Base-by-base conservation (phyloP, 306 rosid species). In the Myrica gale region DNA sequence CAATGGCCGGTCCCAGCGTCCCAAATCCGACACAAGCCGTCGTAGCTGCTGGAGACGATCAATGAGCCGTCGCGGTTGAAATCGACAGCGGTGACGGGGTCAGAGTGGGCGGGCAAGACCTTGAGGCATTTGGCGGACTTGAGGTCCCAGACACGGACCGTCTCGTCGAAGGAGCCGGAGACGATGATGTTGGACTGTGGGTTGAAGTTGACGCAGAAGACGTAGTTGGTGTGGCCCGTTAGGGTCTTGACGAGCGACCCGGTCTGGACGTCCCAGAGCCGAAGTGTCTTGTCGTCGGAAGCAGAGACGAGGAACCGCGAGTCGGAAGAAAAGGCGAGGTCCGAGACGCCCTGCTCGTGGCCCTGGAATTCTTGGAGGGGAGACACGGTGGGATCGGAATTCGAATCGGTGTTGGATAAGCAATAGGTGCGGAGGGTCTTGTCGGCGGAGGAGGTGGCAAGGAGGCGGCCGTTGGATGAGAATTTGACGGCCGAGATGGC, bases 41-140 rank as follows among this genome's bases (percentile, higher is more conserved):
- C 98, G 56, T 95, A 90, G 83, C 98, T 95, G 43, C 98, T 95
- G 0, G 98, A 95, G n/a, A 95, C 97, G n/a, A 95, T 90, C 19
- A 90, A 84, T 0, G 97, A 83, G 0, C 98, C 98, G 6, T 90
- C 97, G 12, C 93, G 90, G 50, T 92, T 91, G 73, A 95, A 92
- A 83, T 95, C 97, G 0, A 95, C 98, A n/a, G 97, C 89, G 3
- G 97, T 90, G 26, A 95, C 98, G 1, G 97, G 97, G 62, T 95
- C 98, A 6, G 96, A 95, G 74, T 95, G 98, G 0, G 98, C 97
- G 3, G 98, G 98, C 26, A 95, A 79, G 11, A 95, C 96, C 88
- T 92, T 95, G 47, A 95, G 80, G 70, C 98, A 95, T 80, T 88
- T 90, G 0, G 96, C 98, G 7, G 91, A 80, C 86, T 92, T 87